phyloP scores from a whole-genome alignment of 495 filamentous ascomycete genomes.

The Collariella sp. region DNA sequence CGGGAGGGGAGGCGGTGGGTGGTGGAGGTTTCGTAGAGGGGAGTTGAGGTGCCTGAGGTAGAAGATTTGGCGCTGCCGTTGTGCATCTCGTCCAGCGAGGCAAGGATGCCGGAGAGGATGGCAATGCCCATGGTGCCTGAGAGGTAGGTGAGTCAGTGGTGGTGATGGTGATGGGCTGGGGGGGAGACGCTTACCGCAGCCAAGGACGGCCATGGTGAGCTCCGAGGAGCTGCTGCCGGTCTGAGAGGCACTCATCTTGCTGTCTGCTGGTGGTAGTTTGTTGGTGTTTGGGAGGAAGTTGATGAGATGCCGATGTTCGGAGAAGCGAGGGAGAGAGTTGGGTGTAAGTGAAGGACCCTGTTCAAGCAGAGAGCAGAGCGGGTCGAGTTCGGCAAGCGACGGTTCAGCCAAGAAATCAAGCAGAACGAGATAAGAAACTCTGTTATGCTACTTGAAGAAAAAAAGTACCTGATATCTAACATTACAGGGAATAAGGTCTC shows the following conservation, averaged over 20 bases:
- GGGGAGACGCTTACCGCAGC: slow-evolving; percentile 52
- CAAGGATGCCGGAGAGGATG: slow-evolving; percentile 72
- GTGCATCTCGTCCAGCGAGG: slow-evolving; percentile 47
- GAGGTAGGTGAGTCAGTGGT: neutral
- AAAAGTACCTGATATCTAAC: neutral
- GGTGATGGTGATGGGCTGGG: neutral
- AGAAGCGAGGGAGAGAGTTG: neutral
- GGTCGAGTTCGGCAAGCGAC: neutral
- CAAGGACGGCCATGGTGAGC: slow-evolving; percentile 61
- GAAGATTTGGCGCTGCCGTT: slow-evolving; percentile 30
- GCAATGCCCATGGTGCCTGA: slow-evolving; percentile 75
- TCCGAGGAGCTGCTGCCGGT: slow-evolving; percentile 31
- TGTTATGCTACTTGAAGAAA: neutral
- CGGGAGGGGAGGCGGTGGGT: slow-evolving; percentile 53
- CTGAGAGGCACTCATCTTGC: slow-evolving; percentile 15
- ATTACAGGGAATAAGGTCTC: neutral
- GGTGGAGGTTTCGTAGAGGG: slow-evolving; percentile 41
- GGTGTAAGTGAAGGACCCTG: neutral
- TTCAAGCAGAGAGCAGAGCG: neutral
- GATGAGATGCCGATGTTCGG: slow-evolving; percentile 1
- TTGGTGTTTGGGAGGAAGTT: neutral
- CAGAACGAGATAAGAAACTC: neutral
- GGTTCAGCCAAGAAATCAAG: neutral
- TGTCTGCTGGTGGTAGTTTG: slow-evolving; percentile 1
- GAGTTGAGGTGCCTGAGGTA: slow-evolving; percentile 42